phyloP scores from a whole-genome alignment of 2,329 filamentous ascomycete species.

The Stachybotrys chartarum region DNA sequence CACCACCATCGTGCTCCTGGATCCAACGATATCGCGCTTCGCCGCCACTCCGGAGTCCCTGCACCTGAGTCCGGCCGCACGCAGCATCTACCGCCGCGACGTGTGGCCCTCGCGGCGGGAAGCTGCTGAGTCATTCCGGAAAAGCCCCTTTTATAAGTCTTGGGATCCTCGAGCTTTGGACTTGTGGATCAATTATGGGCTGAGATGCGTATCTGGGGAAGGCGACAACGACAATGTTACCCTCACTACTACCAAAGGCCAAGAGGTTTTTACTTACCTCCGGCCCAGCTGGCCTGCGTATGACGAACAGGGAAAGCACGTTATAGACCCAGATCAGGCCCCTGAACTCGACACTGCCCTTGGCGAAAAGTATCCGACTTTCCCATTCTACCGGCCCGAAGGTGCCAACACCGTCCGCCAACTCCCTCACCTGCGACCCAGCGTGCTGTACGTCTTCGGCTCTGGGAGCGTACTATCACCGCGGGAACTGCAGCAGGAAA shows the following conservation, averaged over 20 bases:
- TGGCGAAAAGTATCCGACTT: slow-evolving; percentile 25
- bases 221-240: slow-evolving; percentile 48
- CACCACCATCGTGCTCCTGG: slow-evolving; percentile 68
- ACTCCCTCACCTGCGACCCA: slow-evolving; percentile 55
- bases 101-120: slow-evolving; percentile 69
- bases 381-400: slow-evolving; percentile 63
- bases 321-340: slow-evolving; percentile 32
- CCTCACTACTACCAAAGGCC: slow-evolving; percentile 75
- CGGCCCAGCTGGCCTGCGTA: slow-evolving; percentile 48
- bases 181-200: slow-evolving; percentile 52
- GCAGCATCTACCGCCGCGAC: slow-evolving; percentile 69
- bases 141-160: slow-evolving; percentile 62
- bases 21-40: slow-evolving; percentile 65
- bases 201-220: slow-evolving; percentile 52
- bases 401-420: slow-evolving; percentile 45
- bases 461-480: slow-evolving; percentile 48
- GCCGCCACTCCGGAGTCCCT: slow-evolving; percentile 25
- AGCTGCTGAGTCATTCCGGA: slow-evolving; percentile 59
- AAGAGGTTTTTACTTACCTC: slow-evolving; percentile 69
- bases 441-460: slow-evolving; percentile 65
- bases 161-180: slow-evolving; percentile 82
- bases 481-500: slow-evolving; percentile 43
- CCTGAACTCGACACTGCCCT: slow-evolving; percentile 38
- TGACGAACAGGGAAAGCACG: slow-evolving; percentile 24
- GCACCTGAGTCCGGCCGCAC: slow-evolving; percentile 37